Conservation (phyloP, 495 filamentous ascomycete species). For the Sphaerosporella brunnea region DNA sequence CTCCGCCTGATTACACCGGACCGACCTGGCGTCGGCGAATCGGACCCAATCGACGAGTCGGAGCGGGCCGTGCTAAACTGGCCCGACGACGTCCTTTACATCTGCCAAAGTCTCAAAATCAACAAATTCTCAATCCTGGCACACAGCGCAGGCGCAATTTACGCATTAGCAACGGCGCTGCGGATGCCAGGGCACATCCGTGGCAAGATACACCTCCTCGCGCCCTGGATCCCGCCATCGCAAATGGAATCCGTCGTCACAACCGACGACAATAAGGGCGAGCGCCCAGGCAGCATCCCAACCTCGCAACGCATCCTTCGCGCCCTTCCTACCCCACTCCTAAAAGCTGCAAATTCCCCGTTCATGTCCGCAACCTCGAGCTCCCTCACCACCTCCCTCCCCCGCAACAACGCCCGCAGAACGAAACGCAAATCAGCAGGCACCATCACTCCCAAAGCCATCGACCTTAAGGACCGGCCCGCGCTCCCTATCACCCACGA, state of each 20-base stretch:
- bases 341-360: conserved; percentile 84
- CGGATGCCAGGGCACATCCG: conserved; percentile 93
- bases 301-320: conserved; percentile 83
- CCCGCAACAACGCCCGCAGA: conserved; percentile 39
- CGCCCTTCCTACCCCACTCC: conserved; percentile 73
- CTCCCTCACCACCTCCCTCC: conserved; percentile 68
- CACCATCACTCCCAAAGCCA: conserved; percentile 13
- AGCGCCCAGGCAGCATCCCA: conserved; percentile 45
- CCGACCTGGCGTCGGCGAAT: conserved; percentile 84
- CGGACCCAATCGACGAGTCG: conserved; percentile 62
- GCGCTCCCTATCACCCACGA: background rate
- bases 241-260: conserved; percentile 59
- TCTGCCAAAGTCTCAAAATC: conserved; percentile 82
- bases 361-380: conserved; percentile 87
- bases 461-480: background rate
- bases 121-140: conserved; percentile 93
- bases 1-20: conserved; percentile 86
- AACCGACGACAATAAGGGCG: conserved; percentile 20
- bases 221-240: conserved; percentile 96
- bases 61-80: conserved; percentile 76
- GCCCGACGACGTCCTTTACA: conserved; percentile 93
- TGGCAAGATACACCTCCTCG: conserved; percentile 83
- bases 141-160: conserved; percentile 95
- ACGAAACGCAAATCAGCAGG: conserved; percentile 33
- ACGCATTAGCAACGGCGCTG: conserved; percentile 86